A percentile compares a stretch with the other conserved stretches of the same genome.
These are phyloP conservation scores for Aspergillus olivimuriae DNA, from an alignment of 495 filamentous ascomycete genomes.

Conservation along the genomic window DNA sequence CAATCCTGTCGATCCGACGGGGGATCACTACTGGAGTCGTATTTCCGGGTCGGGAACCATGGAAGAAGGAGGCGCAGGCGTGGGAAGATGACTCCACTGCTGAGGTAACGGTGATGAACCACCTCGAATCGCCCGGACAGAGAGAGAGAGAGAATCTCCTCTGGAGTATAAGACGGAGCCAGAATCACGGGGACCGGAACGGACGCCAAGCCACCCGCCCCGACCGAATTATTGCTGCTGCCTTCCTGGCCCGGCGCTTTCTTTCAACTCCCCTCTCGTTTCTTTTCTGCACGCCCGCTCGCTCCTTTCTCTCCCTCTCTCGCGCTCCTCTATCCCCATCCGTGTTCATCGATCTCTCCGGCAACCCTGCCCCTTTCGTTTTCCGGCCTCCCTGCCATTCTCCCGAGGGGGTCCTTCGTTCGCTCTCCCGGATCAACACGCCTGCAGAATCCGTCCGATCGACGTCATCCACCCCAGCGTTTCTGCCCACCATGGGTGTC, in stretches of 20 bases:
- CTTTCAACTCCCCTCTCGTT: background rate
- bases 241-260: background rate
- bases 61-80: no score
- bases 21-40: no score
- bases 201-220: no score
- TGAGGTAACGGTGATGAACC: no score
- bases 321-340: background rate
- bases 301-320: background rate
- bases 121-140: no score
- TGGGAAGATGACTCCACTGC: no score
- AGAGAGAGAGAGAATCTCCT: no score
- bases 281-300: background rate
- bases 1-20: no score
- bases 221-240: background rate
- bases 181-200: no score
- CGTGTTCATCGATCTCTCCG: background rate
- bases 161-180: no score
- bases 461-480: constrained; percentile 18
- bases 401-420: background rate
- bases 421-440: background rate
- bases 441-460: constrained; percentile 11
- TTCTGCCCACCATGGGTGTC: constrained; percentile 17
- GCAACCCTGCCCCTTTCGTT: background rate
- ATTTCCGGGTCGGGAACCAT: no score
- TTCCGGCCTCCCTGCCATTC: background rate